Base-by-base conservation (phyloP, 148 eudicot genomes). In the Pouteria glomerata region DNA sequence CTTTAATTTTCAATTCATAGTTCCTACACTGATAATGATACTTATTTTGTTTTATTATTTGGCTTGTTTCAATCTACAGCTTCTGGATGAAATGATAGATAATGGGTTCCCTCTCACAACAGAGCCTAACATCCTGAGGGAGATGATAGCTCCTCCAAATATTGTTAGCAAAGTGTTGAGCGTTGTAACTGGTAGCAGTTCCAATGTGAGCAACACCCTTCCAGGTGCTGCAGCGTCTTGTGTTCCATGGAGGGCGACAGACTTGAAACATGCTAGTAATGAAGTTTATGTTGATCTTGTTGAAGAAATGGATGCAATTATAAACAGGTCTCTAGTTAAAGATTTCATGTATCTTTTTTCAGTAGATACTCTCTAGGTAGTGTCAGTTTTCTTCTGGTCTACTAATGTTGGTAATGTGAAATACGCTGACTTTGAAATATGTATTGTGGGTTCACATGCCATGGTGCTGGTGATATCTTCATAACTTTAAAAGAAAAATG, bases 51-150 rank as follows among this genome's bases (percentile, higher is more conserved):
- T 23, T 15, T 39, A 41, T 63, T 39, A 18, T 21, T 24, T 50
- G 27, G 42, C 15, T n/a, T 63, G 77, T 80, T 78, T 70, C 16
- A 73, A 55, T 16, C 78, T 84, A 76, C 93, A 95, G 98, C 89
- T 95, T 74, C 83, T 95, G 57, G 98, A 95, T 77, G 98, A 95
- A 88, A 95, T 95, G 98, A 95, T 95, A 79, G 98, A 95, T 84
- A 95, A 91, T 74, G 98, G 98, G 34, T 91, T 91, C 80, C 97
- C 98, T 75, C 88, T 95, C 62, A 95, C 97, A 58, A 95, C 97
- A 67, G 98, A 95, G 79, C 88, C 88, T 55, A 95, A 89, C 83
- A 91, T 95, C 67, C 80, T 95, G 53, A 89, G 93, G 73, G 97
- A 91, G 71, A 91, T 91, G 98, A 95, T 91, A 58, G 87, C 98